These are phyloP conservation scores for Ascochyta fabae DNA, from an alignment of 2,329 filamentous ascomycete genomes.

Conservation along the genomic window DNA sequence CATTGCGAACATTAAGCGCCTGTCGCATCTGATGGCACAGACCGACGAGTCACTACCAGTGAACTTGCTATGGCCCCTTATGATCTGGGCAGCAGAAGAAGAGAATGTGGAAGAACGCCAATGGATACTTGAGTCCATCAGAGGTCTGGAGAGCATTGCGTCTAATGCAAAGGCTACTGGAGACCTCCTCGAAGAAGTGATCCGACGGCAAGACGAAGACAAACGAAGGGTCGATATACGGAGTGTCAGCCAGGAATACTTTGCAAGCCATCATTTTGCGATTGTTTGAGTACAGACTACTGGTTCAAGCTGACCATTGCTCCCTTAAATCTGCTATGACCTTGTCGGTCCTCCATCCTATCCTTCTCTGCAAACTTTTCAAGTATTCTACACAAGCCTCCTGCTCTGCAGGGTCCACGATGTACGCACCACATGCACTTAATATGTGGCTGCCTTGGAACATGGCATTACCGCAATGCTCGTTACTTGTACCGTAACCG, in stretches of 20 bases:
- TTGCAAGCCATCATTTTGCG: constrained; percentile 60
- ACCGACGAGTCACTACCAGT: constrained; percentile 58
- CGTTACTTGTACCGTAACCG: constrained; percentile 38
- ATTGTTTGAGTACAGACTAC: constrained; percentile 52
- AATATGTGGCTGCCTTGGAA: constrained; percentile 42
- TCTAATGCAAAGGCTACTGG: constrained; percentile 51
- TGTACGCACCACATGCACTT: constrained; percentile 38
- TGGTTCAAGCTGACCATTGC: constrained; percentile 27
- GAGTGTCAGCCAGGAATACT: constrained; percentile 52
- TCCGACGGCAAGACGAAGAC: constrained; percentile 46
- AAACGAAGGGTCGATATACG: constrained; percentile 49
- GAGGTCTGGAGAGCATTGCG: constrained; percentile 47
- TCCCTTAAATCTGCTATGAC: constrained; percentile 32
- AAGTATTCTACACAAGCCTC: constrained; percentile 39
- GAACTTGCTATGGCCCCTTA: constrained; percentile 64
- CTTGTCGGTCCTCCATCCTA: constrained; percentile 39
- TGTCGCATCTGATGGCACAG: constrained; percentile 56
- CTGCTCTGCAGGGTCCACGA: constrained; percentile 34
- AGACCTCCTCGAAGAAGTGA: constrained; percentile 50
- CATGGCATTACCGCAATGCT: constrained; percentile 38
- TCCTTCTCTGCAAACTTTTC: constrained; percentile 26
- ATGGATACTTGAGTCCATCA: constrained; percentile 61
- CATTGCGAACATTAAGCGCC: constrained; percentile 57
- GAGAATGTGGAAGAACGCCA: constrained; percentile 55
- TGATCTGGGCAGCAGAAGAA: constrained; percentile 64